Evolutionary conservation across 139 green algal species (phyloP).

Genomic region (Pseudopediastrum boryanum): DNA sequence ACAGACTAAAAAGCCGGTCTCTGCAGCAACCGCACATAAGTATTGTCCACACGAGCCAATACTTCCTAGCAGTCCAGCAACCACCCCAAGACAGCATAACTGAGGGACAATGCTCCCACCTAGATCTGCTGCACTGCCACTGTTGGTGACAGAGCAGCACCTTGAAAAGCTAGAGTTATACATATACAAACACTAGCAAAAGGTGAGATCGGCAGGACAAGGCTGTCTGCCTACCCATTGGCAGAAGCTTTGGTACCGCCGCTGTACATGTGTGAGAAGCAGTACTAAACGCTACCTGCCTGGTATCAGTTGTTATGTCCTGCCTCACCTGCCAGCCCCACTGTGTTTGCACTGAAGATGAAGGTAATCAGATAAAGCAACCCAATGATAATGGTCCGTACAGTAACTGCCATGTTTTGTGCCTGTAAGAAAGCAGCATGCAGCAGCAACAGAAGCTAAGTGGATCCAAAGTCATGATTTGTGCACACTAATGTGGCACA

Average conservation of each 20-base stretch:
- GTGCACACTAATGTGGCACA: too few relatives aligned
- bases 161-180: not conserved
- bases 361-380: constrained; percentile 76
- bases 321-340: constrained; percentile 55
- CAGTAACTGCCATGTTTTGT: constrained; percentile 72
- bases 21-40: too few relatives aligned
- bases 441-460: not conserved
- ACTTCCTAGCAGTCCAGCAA: too few relatives aligned
- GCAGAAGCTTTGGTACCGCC: not conserved
- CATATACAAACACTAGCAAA: not conserved
- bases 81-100: too few relatives aligned
- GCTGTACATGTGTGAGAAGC: not conserved
- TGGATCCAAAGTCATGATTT: too few relatives aligned
- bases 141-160: not conserved
- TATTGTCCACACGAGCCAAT: too few relatives aligned
- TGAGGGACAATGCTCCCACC: too few relatives aligned
- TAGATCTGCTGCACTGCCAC: not conserved
- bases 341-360: constrained; percentile 70
- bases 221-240: not conserved
- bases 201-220: not conserved
- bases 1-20: too few relatives aligned
- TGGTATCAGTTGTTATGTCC: not conserved
- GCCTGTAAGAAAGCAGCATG: constrained; percentile 36
- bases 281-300: too few relatives aligned
- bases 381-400: constrained; percentile 74